Conservation (phyloP, 306 rosid genomes). For the Benincasa hispida region DNA sequence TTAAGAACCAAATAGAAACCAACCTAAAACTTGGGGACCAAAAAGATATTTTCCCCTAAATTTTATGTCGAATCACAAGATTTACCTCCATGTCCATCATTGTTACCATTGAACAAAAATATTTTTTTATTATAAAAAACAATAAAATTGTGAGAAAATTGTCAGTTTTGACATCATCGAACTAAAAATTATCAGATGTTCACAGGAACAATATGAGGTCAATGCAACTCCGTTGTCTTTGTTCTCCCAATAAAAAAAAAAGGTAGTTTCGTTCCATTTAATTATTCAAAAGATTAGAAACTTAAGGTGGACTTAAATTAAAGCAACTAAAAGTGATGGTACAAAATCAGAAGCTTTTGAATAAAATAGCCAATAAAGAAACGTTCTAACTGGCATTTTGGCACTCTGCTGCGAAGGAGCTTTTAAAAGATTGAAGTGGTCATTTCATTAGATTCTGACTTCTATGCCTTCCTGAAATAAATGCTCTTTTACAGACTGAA, state of each 20-base stretch:
- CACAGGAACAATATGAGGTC: not conserved
- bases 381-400: no score
- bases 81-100: no score
- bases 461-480: slow-evolving; percentile 68
- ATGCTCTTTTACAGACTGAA: slow-evolving; percentile 69
- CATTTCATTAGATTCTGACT: slow-evolving; percentile 39
- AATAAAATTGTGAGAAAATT: no score
- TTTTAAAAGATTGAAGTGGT: not conserved
- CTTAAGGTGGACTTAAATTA: not conserved
- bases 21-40: no score
- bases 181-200: not conserved
- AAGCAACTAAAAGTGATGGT: not conserved
- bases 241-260: not conserved
- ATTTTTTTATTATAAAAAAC: no score
- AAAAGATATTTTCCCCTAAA: no score
- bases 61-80: no score
- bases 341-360: not conserved
- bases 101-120: no score
- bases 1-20: no score
- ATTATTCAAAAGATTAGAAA: not conserved
- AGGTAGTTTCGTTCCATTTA: not conserved
- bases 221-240: not conserved
- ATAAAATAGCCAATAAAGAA: no score
- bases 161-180: not conserved
- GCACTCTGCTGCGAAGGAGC: not conserved